Conservation (phyloP, 768 basidiomycete genomes). For the Imleria badia region DNA sequence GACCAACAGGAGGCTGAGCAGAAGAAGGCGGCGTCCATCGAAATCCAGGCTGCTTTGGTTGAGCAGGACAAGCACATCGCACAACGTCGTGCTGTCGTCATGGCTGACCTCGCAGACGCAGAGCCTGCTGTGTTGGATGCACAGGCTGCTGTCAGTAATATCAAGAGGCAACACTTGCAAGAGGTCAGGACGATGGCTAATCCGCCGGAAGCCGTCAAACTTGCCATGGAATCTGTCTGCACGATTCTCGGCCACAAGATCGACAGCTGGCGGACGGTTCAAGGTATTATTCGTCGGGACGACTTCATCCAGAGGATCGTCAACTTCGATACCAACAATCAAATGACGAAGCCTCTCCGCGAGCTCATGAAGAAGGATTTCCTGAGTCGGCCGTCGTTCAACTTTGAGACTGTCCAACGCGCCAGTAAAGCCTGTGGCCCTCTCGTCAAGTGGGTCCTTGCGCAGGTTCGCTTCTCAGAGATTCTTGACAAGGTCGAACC, state of each 20-base stretch:
- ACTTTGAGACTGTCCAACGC: conserved; percentile 92
- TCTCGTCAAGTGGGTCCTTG: conserved; percentile 96
- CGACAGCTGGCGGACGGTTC: conserved; percentile 95
- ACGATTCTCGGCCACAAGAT: conserved; percentile 95
- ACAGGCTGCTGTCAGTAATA: conserved; percentile 93
- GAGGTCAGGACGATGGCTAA: conserved; percentile 99
- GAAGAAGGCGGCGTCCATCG: conserved; percentile 94
- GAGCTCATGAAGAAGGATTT: conserved; percentile 93
- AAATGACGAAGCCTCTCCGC: conserved; percentile 88
- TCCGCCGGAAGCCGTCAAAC: conserved; percentile 95
- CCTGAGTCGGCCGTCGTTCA: conserved; percentile 86
- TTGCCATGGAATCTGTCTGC: conserved; percentile 99
- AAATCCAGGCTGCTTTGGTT: conserved; percentile 91
- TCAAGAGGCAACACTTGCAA: conserved; percentile 92
- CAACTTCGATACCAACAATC: conserved; percentile 87
- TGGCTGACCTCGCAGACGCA: conserved; percentile 94
- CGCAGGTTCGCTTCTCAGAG: conserved; percentile 95
- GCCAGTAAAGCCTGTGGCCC: conserved; percentile 98
- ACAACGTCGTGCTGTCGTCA: conserved; percentile 84
- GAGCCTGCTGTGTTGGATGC: conserved; percentile 97
- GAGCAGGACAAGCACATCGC: conserved; percentile 90
- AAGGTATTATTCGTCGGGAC: conserved; percentile 92
- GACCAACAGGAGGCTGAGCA: conserved; percentile 99
- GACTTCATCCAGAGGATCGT: conserved; percentile 97
- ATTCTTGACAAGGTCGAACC: conserved; percentile 98